Evolutionary conservation across 1,284 basidiomycete species (phyloP).

Genomic region (Calocybe gambosa): DNA sequence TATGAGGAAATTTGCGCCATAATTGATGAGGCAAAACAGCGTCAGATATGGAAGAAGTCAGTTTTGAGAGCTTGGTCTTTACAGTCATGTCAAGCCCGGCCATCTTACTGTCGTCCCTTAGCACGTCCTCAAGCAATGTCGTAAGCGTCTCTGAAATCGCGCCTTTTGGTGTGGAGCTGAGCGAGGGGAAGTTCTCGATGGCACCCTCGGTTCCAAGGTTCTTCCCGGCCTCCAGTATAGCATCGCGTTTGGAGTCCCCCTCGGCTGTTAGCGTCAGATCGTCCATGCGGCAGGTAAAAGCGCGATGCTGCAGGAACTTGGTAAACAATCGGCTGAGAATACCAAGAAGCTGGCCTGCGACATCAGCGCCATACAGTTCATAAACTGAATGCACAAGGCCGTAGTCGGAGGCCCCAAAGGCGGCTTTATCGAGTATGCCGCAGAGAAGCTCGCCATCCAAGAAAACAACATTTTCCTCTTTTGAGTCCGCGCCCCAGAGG

Average conservation of each 20-base stretch:
- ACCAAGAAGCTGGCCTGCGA: constrained; percentile 88
- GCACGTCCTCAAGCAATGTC: constrained; percentile 81
- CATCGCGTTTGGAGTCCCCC: constrained; percentile 69
- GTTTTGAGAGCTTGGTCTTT: constrained; percentile 78
- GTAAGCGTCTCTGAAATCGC: constrained; percentile 50
- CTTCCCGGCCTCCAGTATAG: constrained; percentile 65
- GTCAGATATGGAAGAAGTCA: constrained; percentile 88
- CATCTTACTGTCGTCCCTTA: constrained; percentile 98
- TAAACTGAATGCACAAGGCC: constrained; percentile 98
- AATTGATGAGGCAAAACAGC: constrained; percentile 88
- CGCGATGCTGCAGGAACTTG: constrained; percentile 94
- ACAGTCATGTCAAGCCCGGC: constrained; percentile 91
- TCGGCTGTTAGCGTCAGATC: constrained; percentile 86
- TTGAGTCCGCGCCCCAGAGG: constrained; percentile 77
- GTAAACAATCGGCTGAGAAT: constrained; percentile 94
- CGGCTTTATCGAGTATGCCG: constrained; percentile 95
- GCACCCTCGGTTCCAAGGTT: constrained; percentile 83
- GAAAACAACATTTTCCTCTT: constrained; percentile 87
- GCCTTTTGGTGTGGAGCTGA: constrained; percentile 41
- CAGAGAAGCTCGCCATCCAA: constrained; percentile 90
- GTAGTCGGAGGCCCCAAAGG: constrained; percentile 94
- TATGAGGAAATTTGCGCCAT: constrained; percentile 91
- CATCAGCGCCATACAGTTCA: constrained; percentile 92
- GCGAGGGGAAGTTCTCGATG: constrained; percentile 82
- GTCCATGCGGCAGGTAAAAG: constrained; percentile 99